Evolutionary conservation across 768 basidiomycete species (phyloP), one percentile per base, ranked within the genome.

Genomic region (Lanmaoa rubissima): DNA sequence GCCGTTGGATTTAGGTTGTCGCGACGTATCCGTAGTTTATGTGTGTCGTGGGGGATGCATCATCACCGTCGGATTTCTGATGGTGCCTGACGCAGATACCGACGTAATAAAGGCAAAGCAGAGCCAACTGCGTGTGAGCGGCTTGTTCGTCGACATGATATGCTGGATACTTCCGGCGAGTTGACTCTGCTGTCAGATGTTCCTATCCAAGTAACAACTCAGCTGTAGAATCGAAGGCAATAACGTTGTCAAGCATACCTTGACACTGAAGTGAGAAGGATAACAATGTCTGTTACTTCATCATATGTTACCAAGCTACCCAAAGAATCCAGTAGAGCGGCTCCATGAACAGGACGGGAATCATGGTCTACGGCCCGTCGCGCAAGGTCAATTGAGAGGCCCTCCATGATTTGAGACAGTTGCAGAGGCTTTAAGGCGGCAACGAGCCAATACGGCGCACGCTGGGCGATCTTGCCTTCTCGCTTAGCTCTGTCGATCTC

Each of bases 221-320:
- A 55, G 24, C 2, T 6, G 14, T 17, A 11, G 41, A 19, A 6
- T 32, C 0, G 1, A 7, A 32, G 16, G 5, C 1, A 1, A 19
- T 16, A 1, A 11, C 1, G 26, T 36, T 1, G 4, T 35, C 3
- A 1, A 46, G 4, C 45, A 38, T 43, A 57, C 58, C 55, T 57
- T 52, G 14, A 60, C 58, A 36, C 47, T 57, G 26, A 48, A 43
- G 21, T 57, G 58, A 10, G 58, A 51, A 57, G n/a, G 1, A 17
- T 48, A 21, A 60, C 36, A 5, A 51, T 31, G 11, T 52, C 55
- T 14, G 50, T 59, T 36, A 3, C 35, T 17, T 59, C 41, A 24
- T 57, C 17, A 5, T 59, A 41, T 3, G 7, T 41, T 26, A 60
- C 51, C 19, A 60, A 17, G 32, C 59, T 60, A 1, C 56, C 44